Base-by-base conservation (phyloP, 768 basidiomycete species). In the Asterophora parasitica region DNA sequence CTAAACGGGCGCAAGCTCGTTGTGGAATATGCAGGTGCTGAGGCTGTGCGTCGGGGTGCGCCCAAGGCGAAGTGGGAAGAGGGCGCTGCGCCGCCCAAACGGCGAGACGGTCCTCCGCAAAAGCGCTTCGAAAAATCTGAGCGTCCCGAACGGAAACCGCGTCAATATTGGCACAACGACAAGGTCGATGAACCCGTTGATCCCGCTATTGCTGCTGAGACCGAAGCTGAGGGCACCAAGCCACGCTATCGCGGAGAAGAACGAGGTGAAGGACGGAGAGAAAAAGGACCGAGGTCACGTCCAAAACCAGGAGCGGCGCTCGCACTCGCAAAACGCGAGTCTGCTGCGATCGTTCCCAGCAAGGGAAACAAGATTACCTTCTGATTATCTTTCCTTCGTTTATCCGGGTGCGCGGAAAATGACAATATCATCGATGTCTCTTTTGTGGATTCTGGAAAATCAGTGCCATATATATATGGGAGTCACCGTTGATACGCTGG, bases 11-110 rank as follows among this genome's bases (percentile, higher is more conserved):
- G 94, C 41, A 81, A 85, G 42, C 79, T 99, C 43, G 83, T 87
- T 4, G 81, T 97, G 26, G 88, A 94, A 66, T 94, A 85, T 54
- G 92, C 92, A n/a, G 83, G 86, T 32, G 75, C 85, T 7, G 91
- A 93, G 11, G 92, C 92, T 6, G 89, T 93, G 30, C 81, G 88
- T 15, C 79, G 92, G 4, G 89, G 92, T n/a, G 83, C 81, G 8
- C 69, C 75, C 26, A 75, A 71, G 52, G 56, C 38, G 45, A 61
- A 58, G 53, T 57, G 52, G 13, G 53, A 53, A 17, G 60, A 61
- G 23, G 55, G 53, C 1, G 19, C 48, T 28, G 38, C 36, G 11
- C 47, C 50, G 8, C 41, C 46, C n/a, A 52, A 42, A 12, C 57
- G 46, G 31, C 44, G 45, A 50, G 57, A 56, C 12, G 42, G 17